Base-by-base conservation (phyloP, 2,329 filamentous ascomycete genomes). In the Trichoderma harzianum region DNA sequence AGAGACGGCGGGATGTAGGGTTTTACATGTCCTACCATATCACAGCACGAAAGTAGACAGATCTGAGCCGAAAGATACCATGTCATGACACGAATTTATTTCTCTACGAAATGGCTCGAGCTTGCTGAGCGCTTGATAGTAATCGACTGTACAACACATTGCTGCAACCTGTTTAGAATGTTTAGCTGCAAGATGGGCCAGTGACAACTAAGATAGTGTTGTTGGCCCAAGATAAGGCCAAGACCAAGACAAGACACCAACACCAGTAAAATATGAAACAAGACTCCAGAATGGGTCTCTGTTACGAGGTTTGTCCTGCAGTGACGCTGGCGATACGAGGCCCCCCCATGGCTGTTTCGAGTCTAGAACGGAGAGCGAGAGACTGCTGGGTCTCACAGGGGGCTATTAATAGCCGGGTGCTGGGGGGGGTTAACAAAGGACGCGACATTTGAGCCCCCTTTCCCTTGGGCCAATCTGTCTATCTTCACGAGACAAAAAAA, bases 31-130 rank as follows among this genome's bases (percentile, higher is more conserved):
- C 26, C 57, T 39, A 55, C 47, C 32, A 68, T 62, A 51, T 57
- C 51, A 60, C 39, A 30, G 32, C 55, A 67, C 51, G 60, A 47
- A 32, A 70, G 70, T 65, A 71, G 55, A 71, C 39, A 72, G 32
- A 51, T 63, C 57, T 58, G 53, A 70, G 67, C 62, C 43, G 39
- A 63, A 65, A 61, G 69, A 71, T 71, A 61, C 55, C 62, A 71
- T 67, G 18, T 55, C 28, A 61, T 32, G 69, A 43, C 16, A 43
- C 39, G 39, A 71, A 71, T 61, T 67, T 67, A 30, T 30, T 34
- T 71, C 18, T 66, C 24, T 21, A 66, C 36, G 28, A 32, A 16
- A 21, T 36, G 66, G 66, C 36, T 64, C 18, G 51, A 70, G 36
- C 36, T 61, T 43, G 51, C 51, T 32, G 18, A 47, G 39, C 36